Conservation (phyloP, 2,329 filamentous ascomycete species). For the Aspergillus aculeatinus region DNA sequence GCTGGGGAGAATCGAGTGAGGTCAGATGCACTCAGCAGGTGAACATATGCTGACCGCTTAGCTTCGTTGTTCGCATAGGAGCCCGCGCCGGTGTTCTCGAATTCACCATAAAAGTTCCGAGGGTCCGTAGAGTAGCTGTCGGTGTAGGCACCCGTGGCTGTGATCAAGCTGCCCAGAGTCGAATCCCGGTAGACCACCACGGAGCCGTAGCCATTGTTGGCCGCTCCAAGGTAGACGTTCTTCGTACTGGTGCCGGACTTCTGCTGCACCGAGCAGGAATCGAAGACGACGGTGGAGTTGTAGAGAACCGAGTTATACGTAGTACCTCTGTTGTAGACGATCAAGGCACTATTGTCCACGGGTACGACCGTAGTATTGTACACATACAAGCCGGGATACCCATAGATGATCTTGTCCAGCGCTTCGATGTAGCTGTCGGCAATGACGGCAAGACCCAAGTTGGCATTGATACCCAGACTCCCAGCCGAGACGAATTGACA, state of each 20-base stretch:
- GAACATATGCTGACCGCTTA: slow-evolving; percentile 36
- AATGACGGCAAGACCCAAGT: slow-evolving; percentile 39
- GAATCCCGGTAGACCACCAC: slow-evolving; percentile 45
- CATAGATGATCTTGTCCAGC: slow-evolving; percentile 44
- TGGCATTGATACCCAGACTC: slow-evolving; percentile 26
- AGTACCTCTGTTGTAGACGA: slow-evolving; percentile 44
- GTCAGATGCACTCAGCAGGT: slow-evolving; percentile 32
- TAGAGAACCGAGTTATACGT: slow-evolving; percentile 16
- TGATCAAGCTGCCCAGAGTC: slow-evolving; percentile 39
- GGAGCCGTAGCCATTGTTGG: slow-evolving; percentile 40
- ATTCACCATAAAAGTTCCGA: slow-evolving; percentile 45
- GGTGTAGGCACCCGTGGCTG: slow-evolving; percentile 24
- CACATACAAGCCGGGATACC: slow-evolving; percentile 44
- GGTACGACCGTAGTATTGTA: slow-evolving; percentile 47
- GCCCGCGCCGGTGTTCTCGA: slow-evolving; percentile 42
- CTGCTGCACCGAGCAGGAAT: slow-evolving; percentile 40
- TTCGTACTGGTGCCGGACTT: slow-evolving; percentile 36
- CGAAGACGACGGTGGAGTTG: slow-evolving; percentile 45
- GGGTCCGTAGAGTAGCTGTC: slow-evolving; percentile 36
- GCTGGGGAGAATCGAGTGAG: slow-evolving; percentile 38
- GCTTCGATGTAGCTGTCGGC: slow-evolving; percentile 49
- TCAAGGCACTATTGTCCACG: slow-evolving; percentile 33
- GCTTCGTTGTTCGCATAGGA: slow-evolving; percentile 40
- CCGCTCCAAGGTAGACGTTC: slow-evolving; percentile 45
- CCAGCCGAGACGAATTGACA: slow-evolving; percentile 46